Base-by-base conservation (phyloP, 768 basidiomycete genomes). In the Tylopilus vinaceipallidus region DNA sequence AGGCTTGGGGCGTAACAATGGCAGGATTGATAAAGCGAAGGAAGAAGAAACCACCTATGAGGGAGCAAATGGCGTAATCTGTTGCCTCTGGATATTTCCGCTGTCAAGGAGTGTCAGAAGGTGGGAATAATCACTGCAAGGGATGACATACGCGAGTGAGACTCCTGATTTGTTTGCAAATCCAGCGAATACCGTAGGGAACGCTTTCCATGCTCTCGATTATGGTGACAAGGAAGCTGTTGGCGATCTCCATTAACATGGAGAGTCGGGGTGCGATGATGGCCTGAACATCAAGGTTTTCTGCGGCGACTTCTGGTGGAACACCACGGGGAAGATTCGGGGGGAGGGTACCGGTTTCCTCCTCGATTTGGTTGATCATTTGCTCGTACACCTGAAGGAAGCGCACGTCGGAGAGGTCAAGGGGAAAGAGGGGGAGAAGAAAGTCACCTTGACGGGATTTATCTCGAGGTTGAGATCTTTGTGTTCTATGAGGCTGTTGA, bases 171-270 rank as follows among this genome's bases (percentile, higher is more conserved):
- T 99, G 97, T 71, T 99, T 99, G 74, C 97, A 99, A 65, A 99
- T 99, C 97, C 97, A 99, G 57, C 97, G 81, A 55, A 99, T 99
- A 61, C 97, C 97, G 63, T 99, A 99, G 23, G 97, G 97, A 13
- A 98, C 97, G 60, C 88, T 94, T 61, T 99, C 97, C 85, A 98
- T 85, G 55, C 91, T 94, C 55, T 98, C 95, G 61, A 99, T 98
- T 63, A 99, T 99, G 9, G 97, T 99, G 29, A 92, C 76, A 51
- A 99, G 76, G 74, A 99, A 98, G 62, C 88, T 91, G 63, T 98
- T 98, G 41, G 97, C 97, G 53, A 99, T 99, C 68, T 99, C 97
- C 94, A 99, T 98, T 55, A 99, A 78, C 97, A 99, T 98, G 3
- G 94, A 95, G 42, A 98, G 73, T 20, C 97, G 84, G 14, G 97